Evolutionary conservation across 1,284 basidiomycete genomes (phyloP).

Genomic region (Boletus semigastroideus): DNA sequence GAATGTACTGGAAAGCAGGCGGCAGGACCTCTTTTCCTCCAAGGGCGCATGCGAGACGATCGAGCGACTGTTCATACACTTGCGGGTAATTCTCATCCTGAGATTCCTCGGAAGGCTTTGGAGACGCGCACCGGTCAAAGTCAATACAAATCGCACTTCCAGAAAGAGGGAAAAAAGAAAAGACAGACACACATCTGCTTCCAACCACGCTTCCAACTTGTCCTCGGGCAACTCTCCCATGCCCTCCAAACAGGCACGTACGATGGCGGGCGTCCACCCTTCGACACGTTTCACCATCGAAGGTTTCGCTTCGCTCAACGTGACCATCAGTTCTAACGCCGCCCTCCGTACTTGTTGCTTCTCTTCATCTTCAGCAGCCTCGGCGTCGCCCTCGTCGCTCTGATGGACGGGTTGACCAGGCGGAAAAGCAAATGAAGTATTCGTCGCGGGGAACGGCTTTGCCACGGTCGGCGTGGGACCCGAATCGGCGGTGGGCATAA

Average conservation of each 20-base stretch:
- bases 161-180: not conserved
- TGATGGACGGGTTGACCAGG: conserved; percentile 34
- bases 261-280: conserved; percentile 67
- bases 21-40: conserved; percentile 72
- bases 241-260: conserved; percentile 72
- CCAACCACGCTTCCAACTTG: conserved; percentile 62
- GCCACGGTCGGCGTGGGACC: conserved; percentile 75
- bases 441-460: conserved; percentile 55
- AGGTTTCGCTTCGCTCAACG: conserved; percentile 66
- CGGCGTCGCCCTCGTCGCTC: conserved; percentile 35
- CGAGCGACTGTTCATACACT: conserved; percentile 76
- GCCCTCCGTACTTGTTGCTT: conserved; percentile 59
- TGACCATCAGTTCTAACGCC: conserved; percentile 76
- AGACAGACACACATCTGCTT: conserved; percentile 60
- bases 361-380: conserved; percentile 50
- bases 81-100: conserved; percentile 74
- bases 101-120: conserved; percentile 62
- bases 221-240: conserved; percentile 76
- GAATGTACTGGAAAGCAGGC: conserved; percentile 75
- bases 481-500: conserved; percentile 62
- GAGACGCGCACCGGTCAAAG: conserved; percentile 3
- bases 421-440: conserved; percentile 53
- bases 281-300: conserved; percentile 63
- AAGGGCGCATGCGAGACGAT: conserved; percentile 72
- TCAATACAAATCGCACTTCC: conserved; percentile 3